Base-by-base conservation (phyloP, 75 land plant species). In the Pinus tabuliformis region DNA sequence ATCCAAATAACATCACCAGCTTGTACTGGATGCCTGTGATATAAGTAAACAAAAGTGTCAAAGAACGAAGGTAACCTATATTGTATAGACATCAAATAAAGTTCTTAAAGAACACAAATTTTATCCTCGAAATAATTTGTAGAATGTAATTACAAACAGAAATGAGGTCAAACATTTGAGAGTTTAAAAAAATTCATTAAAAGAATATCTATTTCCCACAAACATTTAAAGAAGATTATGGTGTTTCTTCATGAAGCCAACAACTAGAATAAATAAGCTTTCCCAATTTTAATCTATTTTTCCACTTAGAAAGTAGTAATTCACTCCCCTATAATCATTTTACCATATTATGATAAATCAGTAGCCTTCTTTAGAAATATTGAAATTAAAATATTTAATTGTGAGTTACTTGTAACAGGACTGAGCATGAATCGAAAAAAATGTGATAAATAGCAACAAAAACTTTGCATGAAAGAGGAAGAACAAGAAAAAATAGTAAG, bases 1-100 rank as follows among this genome's bases (percentile, higher is more conserved):
- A 97, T 97, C 99, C 99, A 97, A 80, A 97, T 94, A 36, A 73
- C 88, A 86, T 97, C 99, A 30, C 99, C 99, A 22, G 99, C 93
- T 89, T 97, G 95, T 56, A 97, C 91, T 57, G 99, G 99, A 64
- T 94, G 89, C 99, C 99, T 96, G 80, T 28, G 73, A 36, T 9
- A 30, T 28, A 30, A 22, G n/a, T 22, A 71, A 71, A 71, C 73
- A 22, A 18, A 71, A 22, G 73, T 49, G 54, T 49, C 54, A 17
- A 26, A 28, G 28, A 18, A 63, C 39, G 28, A 33, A 36, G 37
- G 33, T 13, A 63, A 64, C 33, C 33, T 0, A 5, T 6, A 64
- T 64, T 64, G 39, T 64, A 13, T 64, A 15, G 18, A 20, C 68
- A n/a, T 64, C 6, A 64, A 26, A 28, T 2, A 64, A 11, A 49